Base-by-base conservation (phyloP, 768 basidiomycete genomes). In the Termitomyces sp. region DNA sequence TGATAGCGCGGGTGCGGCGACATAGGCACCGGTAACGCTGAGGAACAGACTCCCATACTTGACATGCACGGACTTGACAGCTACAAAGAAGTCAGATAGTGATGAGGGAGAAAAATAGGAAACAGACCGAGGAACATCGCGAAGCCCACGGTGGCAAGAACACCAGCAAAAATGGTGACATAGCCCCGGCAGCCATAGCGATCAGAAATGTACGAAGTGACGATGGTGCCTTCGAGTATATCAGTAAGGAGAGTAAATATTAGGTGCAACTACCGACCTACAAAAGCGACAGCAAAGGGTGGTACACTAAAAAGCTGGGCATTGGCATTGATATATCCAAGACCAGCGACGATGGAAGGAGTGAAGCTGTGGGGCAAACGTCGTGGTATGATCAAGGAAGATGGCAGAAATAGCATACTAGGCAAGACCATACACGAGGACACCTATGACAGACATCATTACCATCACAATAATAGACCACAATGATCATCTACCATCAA, bases 291-390 rank as follows among this genome's bases (percentile, higher is more conserved):
- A 2, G 76, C 79, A 49, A 79, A 84, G 2, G 83, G 83, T 17
- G 77, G 77, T 2, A 87, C 85, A n/a, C 79, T 83, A 76, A 84
- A 81, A 3, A 88, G 72, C 63, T 88, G 85, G 14, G 82, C 80
- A 27, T 72, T 67, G 41, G 79, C 73, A 0, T 78, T 74, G 5
- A 32, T 32, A 10, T 9, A 32, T 32, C 32, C 32, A 10, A 32
- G 32, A 8, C 32, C 32, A 32, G 80, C 72, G 11, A 91, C 82
- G 68, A 92, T 88, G 3, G 85, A 84, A 8, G 89, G 89, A 8
- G 82, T 72, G 68, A 92, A 91, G 61, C 40, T 41, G n/a, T 19
- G 8, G 8, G 17, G 19, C 40, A 3, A 41, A 21, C 17, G 8
- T 19, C 1, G 21, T 4, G 1, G 5, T 17, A n/a, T 39, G n/a